Percentiles rank a stretch among this genome's conserved stretches.
Evolutionary conservation across 208 protist genomes (phyloP).

Genomic region (Crithidia expoeki): DNA sequence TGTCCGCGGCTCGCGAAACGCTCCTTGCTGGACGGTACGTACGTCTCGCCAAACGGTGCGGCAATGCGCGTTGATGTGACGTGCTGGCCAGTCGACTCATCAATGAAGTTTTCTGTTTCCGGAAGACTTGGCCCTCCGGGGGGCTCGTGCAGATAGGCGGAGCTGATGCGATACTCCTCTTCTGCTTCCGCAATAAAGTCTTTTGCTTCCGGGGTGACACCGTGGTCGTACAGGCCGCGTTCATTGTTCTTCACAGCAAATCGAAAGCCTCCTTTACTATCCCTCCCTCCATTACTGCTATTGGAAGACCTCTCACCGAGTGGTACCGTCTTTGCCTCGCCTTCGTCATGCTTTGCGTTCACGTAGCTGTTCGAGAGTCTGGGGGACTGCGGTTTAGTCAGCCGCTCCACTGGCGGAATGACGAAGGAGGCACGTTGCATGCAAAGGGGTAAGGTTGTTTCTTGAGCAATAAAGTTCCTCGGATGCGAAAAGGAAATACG

Average conservation of each 20-base stretch:
- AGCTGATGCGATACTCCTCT: conserved; percentile 66
- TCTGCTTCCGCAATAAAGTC: conserved; percentile 73
- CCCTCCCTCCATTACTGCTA: too few species aligned
- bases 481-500: conserved; percentile 1
- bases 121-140: conserved; percentile 28
- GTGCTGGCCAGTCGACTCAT: conserved; percentile 38
- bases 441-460: not conserved
- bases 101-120: conserved; percentile 32
- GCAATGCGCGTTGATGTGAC: conserved; percentile 44
- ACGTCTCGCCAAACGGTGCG: conserved; percentile 72
- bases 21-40: conserved; percentile 64
- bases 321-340: not conserved
- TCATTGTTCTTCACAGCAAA: conserved; percentile 67
- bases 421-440: conserved; percentile 12
- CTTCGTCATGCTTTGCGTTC: not conserved
- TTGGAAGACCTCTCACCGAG: too few species aligned
- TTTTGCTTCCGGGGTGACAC: conserved; percentile 63
- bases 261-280: conserved; percentile 15
- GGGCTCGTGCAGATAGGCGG: conserved; percentile 44
- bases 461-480: not conserved
- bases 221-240: conserved; percentile 67
- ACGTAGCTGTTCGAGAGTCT: conserved; percentile 29
- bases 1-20: conserved; percentile 55
- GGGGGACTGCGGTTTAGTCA: conserved; percentile 25
- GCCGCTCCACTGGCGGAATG: conserved; percentile 46